Evolutionary conservation across 2,329 filamentous ascomycete genomes (phyloP), one percentile per base, ranked within the genome.

Genomic region (Dothiorella sarmentorum): DNA sequence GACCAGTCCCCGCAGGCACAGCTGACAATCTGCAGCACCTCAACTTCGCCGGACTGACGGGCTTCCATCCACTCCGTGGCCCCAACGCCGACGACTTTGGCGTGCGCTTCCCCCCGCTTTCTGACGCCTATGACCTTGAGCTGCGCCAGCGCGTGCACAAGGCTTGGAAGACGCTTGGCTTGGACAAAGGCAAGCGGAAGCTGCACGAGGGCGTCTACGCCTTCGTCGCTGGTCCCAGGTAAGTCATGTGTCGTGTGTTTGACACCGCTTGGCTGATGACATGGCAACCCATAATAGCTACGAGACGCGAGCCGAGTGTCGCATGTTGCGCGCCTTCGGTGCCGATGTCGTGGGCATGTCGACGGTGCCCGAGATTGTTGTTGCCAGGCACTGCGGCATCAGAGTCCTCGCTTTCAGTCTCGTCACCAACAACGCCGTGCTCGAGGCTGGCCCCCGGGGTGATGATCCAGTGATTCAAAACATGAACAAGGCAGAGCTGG

Each of bases 271-370:
- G 56, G 29, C 22, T 56, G 18, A 56, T n/a, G 9, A n/a, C 24
- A 17, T 18, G 22, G 37, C 56, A 20, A 61, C n/a, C n/a, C n/a
- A 58, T 49, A 55, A 51, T 56, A 82, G 80, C 49, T 87, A 86
- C 67, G 85, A 87, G 67, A 87, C 85, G 2, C 76, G 85, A 61
- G 84, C 84, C 1, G 85, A 87, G 68, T 86, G 84, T 66, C 79
- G 84, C 17, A 80, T 87, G 79, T 75, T 88, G 60, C 77, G 77
- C 37, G 75, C 75, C 47, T 71, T 87, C 6, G 85, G 85, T 6
- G 85, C 84, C n/a, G 85, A 88, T 66, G 74, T 87, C n/a, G 85
- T 88, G 2, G 85, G 85, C 13, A 88, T 88, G 85, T 86, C 83
- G 29, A 88, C 85, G 0, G 84, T 88, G 26, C 85, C 85, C 7